These are phyloP conservation scores for Curvularia verruculosa DNA, from an alignment of 2,329 filamentous ascomycete species.

Conservation along the genomic window DNA sequence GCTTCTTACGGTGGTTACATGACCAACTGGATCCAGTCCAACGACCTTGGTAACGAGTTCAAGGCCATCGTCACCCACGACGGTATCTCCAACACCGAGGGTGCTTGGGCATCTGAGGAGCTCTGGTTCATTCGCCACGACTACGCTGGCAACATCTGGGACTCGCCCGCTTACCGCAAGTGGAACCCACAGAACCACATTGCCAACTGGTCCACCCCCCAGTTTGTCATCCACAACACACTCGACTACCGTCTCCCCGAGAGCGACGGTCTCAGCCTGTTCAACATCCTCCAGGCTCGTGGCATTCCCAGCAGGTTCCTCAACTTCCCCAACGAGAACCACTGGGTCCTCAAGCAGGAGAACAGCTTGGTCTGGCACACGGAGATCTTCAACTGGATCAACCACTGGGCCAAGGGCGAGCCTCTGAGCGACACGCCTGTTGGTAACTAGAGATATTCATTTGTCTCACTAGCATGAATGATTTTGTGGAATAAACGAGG, in stretches of 20 bases:
- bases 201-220: slow-evolving; percentile 80
- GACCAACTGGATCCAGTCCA: slow-evolving; percentile 84
- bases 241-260: slow-evolving; percentile 88
- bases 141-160: slow-evolving; percentile 45
- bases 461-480: not conserved
- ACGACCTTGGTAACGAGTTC: slow-evolving; percentile 81
- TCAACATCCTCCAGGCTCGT: slow-evolving; percentile 81
- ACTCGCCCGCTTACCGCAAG: slow-evolving; percentile 54
- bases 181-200: slow-evolving; percentile 65
- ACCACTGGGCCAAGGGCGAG: slow-evolving; percentile 43
- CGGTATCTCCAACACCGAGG: slow-evolving; percentile 71
- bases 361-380: slow-evolving; percentile 92
- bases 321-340: slow-evolving; percentile 79
- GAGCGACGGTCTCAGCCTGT: slow-evolving; percentile 80
- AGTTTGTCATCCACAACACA: slow-evolving; percentile 88
- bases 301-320: slow-evolving; percentile 78
- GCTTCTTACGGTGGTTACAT: slow-evolving; percentile 60
- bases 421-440: slow-evolving; percentile 38
- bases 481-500: not conserved
- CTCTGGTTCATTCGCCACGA: slow-evolving; percentile 60
- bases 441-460: slow-evolving; percentile 36
- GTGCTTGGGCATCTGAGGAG: slow-evolving; percentile 56
- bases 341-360: slow-evolving; percentile 86
- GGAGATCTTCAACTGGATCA: slow-evolving; percentile 51
- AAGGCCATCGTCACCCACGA: slow-evolving; percentile 89